Conservation (phyloP, 768 basidiomycete genomes). For the Kwoniella shandongensis region DNA sequence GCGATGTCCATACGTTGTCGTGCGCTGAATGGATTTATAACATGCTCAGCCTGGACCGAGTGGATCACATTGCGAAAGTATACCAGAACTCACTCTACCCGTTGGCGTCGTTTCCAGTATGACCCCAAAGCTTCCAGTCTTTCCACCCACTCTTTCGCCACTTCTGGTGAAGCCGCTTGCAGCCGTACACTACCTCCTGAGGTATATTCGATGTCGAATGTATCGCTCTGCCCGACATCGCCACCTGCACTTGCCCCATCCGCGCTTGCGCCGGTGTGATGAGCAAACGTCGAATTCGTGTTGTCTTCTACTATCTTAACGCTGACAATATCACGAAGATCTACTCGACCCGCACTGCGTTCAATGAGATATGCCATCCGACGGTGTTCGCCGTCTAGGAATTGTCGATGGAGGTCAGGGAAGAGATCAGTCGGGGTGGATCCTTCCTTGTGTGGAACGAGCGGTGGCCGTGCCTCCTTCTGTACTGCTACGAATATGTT, state of each 20-base stretch:
- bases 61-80: neutral
- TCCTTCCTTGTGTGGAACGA: constrained; percentile 28
- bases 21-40: constrained; percentile 31
- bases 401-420: constrained; percentile 33
- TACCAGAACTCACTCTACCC: constrained; percentile 59
- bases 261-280: constrained; percentile 7
- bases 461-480: constrained; percentile 36
- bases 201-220: constrained; percentile 73
- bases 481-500: constrained; percentile 39
- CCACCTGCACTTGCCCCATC: constrained; percentile 57
- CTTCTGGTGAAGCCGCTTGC: constrained; percentile 73
- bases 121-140: constrained; percentile 66
- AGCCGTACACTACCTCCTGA: constrained; percentile 71
- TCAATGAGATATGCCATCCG: constrained; percentile 50
- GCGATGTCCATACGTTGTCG: constrained; percentile 46
- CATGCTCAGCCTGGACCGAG: neutral
- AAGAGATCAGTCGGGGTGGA: constrained; percentile 33
- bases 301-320: constrained; percentile 58
- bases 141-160: constrained; percentile 82
- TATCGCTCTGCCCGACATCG: constrained; percentile 57
- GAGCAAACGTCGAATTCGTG: neutral
- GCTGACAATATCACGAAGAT: constrained; percentile 67
- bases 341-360: constrained; percentile 61
- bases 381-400: constrained; percentile 40
- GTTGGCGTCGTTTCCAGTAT: constrained; percentile 80